Conservation (phyloP, 495 filamentous ascomycete genomes). For the Aspergillus egyptiacus region DNA sequence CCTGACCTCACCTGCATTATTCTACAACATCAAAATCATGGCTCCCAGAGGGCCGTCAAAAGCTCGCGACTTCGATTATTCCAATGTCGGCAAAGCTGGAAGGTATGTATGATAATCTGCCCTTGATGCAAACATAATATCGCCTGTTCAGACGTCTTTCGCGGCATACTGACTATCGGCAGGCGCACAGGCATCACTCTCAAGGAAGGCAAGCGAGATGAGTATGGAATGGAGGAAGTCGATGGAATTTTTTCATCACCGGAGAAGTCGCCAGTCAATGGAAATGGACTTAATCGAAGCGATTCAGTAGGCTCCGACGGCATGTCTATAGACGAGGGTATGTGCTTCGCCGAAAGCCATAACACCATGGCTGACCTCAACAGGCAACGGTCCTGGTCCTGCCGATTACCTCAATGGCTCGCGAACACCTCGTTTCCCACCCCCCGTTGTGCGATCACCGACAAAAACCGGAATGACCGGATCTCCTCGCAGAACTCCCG, state of each 20-base stretch:
- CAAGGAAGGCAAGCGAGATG: conserved; percentile 78
- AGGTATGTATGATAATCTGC: conserved; percentile 35
- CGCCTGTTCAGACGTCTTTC: not conserved
- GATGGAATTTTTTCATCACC: conserved; percentile 87
- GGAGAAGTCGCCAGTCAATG: conserved; percentile 49
- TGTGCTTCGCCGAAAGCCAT: not conserved
- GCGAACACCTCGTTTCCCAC: conserved; percentile 28
- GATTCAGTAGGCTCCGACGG: conserved; percentile 38
- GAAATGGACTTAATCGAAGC: conserved; percentile 28
- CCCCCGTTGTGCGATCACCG: conserved; percentile 39
- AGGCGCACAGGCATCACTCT: conserved; percentile 82
- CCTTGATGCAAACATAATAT: not conserved
- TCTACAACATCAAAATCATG: conserved; percentile 30
- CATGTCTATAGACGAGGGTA: conserved; percentile 48
- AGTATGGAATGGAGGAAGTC: conserved; percentile 83
- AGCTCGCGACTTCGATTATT: conserved; percentile 55
- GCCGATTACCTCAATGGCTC: conserved; percentile 37
- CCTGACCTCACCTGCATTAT: conserved; percentile 3
- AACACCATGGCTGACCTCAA: not conserved
- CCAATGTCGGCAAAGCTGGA: conserved; percentile 58
- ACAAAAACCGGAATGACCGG: conserved; percentile 38
- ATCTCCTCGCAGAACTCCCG: conserved; percentile 40
- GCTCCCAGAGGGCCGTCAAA: conserved; percentile 43
- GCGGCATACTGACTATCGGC: conserved; percentile 9
- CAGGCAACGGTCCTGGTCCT: conserved; percentile 40